Conservation (phyloP, 805 yeast species). For the Candida cerambycidarum region DNA sequence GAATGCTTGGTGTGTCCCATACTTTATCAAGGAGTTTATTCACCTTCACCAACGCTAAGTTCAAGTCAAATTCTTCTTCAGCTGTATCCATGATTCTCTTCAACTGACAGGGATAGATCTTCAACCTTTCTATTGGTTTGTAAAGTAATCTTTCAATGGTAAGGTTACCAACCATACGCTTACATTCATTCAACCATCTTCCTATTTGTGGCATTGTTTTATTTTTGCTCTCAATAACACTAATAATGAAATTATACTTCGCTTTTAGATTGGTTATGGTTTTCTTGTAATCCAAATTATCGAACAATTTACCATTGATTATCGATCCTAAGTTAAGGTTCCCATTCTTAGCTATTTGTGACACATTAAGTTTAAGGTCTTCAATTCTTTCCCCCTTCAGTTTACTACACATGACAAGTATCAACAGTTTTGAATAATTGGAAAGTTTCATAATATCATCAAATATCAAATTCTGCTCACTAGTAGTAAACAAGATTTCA, state of each 20-base stretch:
- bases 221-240: constrained; percentile 4
- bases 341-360: not conserved
- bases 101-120: constrained; percentile 30
- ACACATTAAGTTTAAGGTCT: not conserved
- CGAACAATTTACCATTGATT: constrained; percentile 9
- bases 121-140: constrained; percentile 46
- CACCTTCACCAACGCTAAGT: constrained; percentile 20
- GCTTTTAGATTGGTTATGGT: constrained; percentile 4
- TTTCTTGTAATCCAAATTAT: constrained; percentile 1
- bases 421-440: constrained; percentile 22
- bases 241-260: constrained; percentile 4
- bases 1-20: constrained; percentile 12
- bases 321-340: constrained; percentile 8
- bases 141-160: constrained; percentile 27
- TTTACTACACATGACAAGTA: not conserved
- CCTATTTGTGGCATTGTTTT: constrained; percentile 1
- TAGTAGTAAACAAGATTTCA: constrained; percentile 2
- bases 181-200: constrained; percentile 5
- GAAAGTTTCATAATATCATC: constrained; percentile 43
- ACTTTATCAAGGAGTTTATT: constrained; percentile 19
- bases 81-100: constrained; percentile 18
- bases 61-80: constrained; percentile 12
- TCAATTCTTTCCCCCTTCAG: not conserved
- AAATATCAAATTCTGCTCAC: constrained; percentile 37
- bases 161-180: not conserved